Conservation (phyloP, 148 eudicot genomes). For the Camellia sinensis region DNA sequence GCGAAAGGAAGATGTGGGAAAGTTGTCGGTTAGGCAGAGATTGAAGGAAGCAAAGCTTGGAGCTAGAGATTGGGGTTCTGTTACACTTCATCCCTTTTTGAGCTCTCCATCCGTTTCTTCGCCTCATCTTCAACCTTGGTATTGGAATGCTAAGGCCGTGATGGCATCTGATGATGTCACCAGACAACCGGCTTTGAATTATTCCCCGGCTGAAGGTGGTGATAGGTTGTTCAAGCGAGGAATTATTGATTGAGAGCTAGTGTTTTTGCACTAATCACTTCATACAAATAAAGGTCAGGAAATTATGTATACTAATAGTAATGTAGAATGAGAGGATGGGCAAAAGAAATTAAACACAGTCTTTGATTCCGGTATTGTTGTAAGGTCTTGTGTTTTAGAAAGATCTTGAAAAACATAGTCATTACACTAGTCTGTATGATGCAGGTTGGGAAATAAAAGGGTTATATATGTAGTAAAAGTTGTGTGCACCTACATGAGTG, state of each 20-base stretch:
- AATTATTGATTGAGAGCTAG: slow-evolving; percentile 31
- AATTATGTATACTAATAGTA: too few relatives aligned
- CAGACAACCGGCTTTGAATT: slow-evolving; percentile 33
- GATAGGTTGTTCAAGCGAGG: slow-evolving; percentile 72
- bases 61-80: slow-evolving; percentile 81
- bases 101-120: slow-evolving; percentile 29
- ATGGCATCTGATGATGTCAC: slow-evolving; percentile 41
- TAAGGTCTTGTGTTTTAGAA: neutral
- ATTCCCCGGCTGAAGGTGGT: slow-evolving; percentile 73
- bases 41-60: slow-evolving; percentile 62
- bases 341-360: neutral
- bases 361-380: neutral
- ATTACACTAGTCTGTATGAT: neutral
- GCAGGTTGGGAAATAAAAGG: neutral
- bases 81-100: slow-evolving; percentile 50
- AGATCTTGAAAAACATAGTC: neutral
- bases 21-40: slow-evolving; percentile 63
- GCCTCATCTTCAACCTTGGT: slow-evolving; percentile 74
- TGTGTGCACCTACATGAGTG: too few relatives aligned
- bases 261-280: neutral
- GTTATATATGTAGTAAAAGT: too few relatives aligned
- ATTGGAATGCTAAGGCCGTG: slow-evolving; percentile 59
- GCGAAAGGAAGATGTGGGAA: slow-evolving; percentile 69
- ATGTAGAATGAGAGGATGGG: too few relatives aligned
- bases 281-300: too few relatives aligned